phyloP scores from a whole-genome alignment of 768 basidiomycete genomes.

The Lactarius sanguifluus region DNA sequence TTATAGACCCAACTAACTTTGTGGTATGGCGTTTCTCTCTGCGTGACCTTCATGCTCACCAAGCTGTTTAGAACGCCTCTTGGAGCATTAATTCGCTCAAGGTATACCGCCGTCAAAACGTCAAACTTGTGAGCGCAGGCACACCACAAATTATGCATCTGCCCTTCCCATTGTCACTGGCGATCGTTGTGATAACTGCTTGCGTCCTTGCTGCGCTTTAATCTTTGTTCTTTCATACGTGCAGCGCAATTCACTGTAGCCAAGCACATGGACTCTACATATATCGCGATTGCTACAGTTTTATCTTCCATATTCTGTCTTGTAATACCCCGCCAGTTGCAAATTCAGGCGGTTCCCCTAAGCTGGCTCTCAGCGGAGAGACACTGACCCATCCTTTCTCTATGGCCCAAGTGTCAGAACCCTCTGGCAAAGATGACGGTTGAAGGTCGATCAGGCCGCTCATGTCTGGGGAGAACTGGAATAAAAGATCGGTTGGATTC shows the following conservation, averaged over 20 bases:
- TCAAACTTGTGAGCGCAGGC: slow-evolving; percentile 23
- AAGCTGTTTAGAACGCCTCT: slow-evolving; percentile 58
- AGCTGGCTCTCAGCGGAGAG: slow-evolving; percentile 73
- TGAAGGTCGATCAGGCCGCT: slow-evolving; percentile 62
- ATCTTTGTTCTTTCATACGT: slow-evolving; percentile 20
- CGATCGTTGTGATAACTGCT: background rate
- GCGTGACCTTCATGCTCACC: slow-evolving; percentile 3
- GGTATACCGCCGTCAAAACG: slow-evolving; percentile 48
- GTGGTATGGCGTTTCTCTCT: slow-evolving; percentile 46
- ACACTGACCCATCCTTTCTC: slow-evolving; percentile 68
- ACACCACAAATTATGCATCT: slow-evolving; percentile 6
- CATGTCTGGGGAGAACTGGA: slow-evolving; percentile 78
- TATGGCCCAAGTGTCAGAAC: slow-evolving; percentile 83
- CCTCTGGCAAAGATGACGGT: slow-evolving; percentile 59
- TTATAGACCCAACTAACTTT: slow-evolving; percentile 72
- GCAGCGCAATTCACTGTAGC: slow-evolving; percentile 1
- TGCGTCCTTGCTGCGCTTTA: slow-evolving; percentile 10
- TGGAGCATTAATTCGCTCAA: slow-evolving; percentile 81
- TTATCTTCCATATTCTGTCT: slow-evolving; percentile 55
- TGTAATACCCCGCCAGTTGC: slow-evolving; percentile 39
- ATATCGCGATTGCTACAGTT: slow-evolving; percentile 41
- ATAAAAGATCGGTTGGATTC: slow-evolving; percentile 44
- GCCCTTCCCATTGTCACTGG: slow-evolving; percentile 5
- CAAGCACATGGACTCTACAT: background rate
- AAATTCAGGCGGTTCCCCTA: slow-evolving; percentile 56